Evolutionary conservation across 2,329 filamentous ascomycete species (phyloP), one percentile per base, ranked within the genome.

Genomic region (Xylaria multiplex): DNA sequence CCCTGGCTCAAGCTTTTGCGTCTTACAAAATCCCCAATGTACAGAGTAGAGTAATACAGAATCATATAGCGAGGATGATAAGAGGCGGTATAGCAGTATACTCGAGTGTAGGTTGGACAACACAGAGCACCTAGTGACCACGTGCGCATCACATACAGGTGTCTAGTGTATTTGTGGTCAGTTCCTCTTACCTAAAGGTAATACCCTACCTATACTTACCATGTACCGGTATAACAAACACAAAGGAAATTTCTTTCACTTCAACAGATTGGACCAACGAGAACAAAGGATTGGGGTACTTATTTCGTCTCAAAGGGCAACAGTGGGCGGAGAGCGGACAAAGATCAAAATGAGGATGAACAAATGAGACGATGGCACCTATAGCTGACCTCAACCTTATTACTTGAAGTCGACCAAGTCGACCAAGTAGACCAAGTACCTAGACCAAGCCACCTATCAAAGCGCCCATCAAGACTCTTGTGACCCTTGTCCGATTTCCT

Each of bases 61-160:
- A 27, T 59, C 14, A 50, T 4, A n/a, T 27, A 27, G 27, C 27
- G 27, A 16, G 35, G 2, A 19, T 16, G 32, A n/a, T 27, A 49
- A 35, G 37, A 49, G 43, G 42, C 42, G 48, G 48, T 35, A 52
- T 45, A 16, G 6, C 19, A 19, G 22, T 19, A 19, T 19, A 19
- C 19, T 19, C 19, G 19, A 19, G 19, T 19, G 19, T 19, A 19
- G 19, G 19, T 19, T 42, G 54, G 58, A 60, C 50, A 60, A 56
- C 67, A 42, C 62, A 67, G 55, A 70, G 55, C 19, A 19, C 19
- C 19, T 64, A 63, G 49, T 54, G n/a, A 35, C 65, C 64, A 68
- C 70, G 68, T 71, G 49, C 49, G 45, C 65, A 65, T 35, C 62
- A 67, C 59, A 24, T 42, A 35, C 56, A 24, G 40, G 24, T 67